Conservation (phyloP, 305 asterid genomes). For the Solanum hybrid region DNA sequence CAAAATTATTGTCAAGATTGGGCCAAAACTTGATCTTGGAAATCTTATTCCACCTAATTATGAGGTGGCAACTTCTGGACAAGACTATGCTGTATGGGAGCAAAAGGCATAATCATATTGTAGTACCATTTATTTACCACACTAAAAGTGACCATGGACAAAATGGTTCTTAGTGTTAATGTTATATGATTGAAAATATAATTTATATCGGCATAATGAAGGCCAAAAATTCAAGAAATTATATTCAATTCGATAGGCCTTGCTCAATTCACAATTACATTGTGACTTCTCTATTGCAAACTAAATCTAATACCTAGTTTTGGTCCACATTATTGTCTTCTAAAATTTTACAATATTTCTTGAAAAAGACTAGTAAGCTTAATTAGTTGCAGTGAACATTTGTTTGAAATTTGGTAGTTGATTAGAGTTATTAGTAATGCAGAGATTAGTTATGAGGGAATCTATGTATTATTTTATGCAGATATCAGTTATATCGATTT, state of each 20-base stretch:
- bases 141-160: not conserved
- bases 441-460: not conserved
- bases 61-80: constrained; percentile 42
- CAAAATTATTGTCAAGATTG: constrained; percentile 57
- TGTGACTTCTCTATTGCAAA: not conserved
- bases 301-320: not conserved
- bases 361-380: not conserved
- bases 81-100: constrained; percentile 66
- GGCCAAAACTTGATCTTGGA: constrained; percentile 54
- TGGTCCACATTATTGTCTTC: not conserved
- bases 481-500: not conserved
- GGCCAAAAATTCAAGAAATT: not conserved
- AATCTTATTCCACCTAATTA: constrained; percentile 52
- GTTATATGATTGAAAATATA: not conserved
- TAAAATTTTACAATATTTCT: not conserved
- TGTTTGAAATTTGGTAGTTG: not conserved
- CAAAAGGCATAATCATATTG: constrained; percentile 2
- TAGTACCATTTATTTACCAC: not conserved
- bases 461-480: not conserved
- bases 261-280: not conserved
- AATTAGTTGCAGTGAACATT: not conserved
- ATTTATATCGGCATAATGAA: not conserved
- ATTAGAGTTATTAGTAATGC: not conserved
- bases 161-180: not conserved
- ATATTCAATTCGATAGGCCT: not conserved